Percentiles rank a stretch among this genome's conserved stretches.
Conservation (phyloP, 768 basidiomycete species). For the Imleria badia region DNA sequence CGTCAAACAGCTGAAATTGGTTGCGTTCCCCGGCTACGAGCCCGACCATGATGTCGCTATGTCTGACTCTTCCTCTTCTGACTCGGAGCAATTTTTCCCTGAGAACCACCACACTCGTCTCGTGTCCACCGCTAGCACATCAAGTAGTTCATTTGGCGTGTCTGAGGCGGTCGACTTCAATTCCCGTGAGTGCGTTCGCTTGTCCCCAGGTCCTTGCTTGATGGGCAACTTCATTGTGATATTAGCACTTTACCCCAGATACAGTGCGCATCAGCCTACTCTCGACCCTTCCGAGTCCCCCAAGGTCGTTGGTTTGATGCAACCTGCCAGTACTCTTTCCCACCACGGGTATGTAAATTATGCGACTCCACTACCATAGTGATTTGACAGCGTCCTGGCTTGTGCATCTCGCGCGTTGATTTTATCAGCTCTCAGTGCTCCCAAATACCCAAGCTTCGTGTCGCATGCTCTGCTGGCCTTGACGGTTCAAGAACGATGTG, state of each 20-base stretch:
- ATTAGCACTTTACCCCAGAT: slow-evolving; percentile 52
- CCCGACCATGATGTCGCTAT: slow-evolving; percentile 67
- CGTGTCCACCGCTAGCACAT: slow-evolving; percentile 63
- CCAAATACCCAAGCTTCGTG: slow-evolving; percentile 80
- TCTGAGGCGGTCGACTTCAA: slow-evolving; percentile 46
- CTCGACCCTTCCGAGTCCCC: slow-evolving; percentile 50
- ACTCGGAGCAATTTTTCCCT: slow-evolving; percentile 57
- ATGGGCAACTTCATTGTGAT: neutral
- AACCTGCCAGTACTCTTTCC: slow-evolving; percentile 56
- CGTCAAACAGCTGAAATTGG: slow-evolving; percentile 69
- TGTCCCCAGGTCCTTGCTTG: neutral
- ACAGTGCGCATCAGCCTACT: slow-evolving; percentile 62
- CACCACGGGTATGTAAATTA: slow-evolving; percentile 67
- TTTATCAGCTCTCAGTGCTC: slow-evolving; percentile 58
- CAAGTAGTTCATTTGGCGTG: slow-evolving; percentile 45
- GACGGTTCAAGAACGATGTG: slow-evolving; percentile 78
- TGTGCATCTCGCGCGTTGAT: slow-evolving; percentile 9
- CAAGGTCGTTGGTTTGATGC: slow-evolving; percentile 59
- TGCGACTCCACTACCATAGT: neutral
- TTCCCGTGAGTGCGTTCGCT: slow-evolving; percentile 44
- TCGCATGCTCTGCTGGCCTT: slow-evolving; percentile 69
- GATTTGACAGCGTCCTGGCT: slow-evolving; percentile 12
- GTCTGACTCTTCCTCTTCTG: slow-evolving; percentile 54
- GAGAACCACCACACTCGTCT: slow-evolving; percentile 59
- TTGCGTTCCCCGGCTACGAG: slow-evolving; percentile 70